Evolutionary conservation across 768 basidiomycete species (phyloP).

Genomic region (Suillus brevipes): DNA sequence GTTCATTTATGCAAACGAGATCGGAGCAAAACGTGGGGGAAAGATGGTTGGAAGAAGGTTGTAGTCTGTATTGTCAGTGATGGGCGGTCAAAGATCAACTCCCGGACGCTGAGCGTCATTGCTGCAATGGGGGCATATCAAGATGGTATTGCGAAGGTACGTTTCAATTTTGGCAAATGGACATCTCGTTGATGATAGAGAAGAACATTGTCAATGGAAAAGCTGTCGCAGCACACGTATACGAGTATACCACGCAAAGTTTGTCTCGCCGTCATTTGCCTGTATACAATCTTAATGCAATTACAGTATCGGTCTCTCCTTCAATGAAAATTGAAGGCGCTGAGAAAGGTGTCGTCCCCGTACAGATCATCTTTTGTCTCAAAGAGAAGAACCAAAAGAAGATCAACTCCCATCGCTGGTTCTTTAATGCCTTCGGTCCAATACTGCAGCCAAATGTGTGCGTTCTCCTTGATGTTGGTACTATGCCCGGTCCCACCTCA

Average conservation of each 20-base stretch:
- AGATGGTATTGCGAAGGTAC: slow-evolving; percentile 87
- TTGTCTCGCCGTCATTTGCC: slow-evolving; percentile 25
- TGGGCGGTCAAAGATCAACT: slow-evolving; percentile 82
- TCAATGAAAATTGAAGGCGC: slow-evolving; percentile 79
- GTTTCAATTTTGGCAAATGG: slow-evolving; percentile 14
- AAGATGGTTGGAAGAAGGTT: slow-evolving; percentile 98
- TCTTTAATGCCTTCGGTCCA: slow-evolving; percentile 87
- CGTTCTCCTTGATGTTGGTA: slow-evolving; percentile 85
- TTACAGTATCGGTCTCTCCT: slow-evolving; percentile 74
- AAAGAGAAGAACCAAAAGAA: slow-evolving; percentile 96
- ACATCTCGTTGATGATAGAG: slow-evolving; percentile 6
- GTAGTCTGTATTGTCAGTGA: slow-evolving; percentile 92
- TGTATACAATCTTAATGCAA: neutral
- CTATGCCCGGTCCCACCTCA: slow-evolving; percentile 81
- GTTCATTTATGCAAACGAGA: slow-evolving; percentile 85
- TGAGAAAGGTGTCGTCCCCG: slow-evolving; percentile 79
- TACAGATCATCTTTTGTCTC: slow-evolving; percentile 90
- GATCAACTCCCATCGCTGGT: slow-evolving; percentile 94
- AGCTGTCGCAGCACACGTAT: slow-evolving; percentile 86
- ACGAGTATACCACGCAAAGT: slow-evolving; percentile 94
- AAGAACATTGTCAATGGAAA: slow-evolving; percentile 78
- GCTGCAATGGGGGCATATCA: slow-evolving; percentile 95
- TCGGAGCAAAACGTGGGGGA: slow-evolving; percentile 92
- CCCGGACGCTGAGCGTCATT: slow-evolving; percentile 79
- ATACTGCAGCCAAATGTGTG: slow-evolving; percentile 90